Evolutionary conservation across 768 basidiomycete genomes (phyloP).

Genomic region (Psilocybe cyanescens): DNA sequence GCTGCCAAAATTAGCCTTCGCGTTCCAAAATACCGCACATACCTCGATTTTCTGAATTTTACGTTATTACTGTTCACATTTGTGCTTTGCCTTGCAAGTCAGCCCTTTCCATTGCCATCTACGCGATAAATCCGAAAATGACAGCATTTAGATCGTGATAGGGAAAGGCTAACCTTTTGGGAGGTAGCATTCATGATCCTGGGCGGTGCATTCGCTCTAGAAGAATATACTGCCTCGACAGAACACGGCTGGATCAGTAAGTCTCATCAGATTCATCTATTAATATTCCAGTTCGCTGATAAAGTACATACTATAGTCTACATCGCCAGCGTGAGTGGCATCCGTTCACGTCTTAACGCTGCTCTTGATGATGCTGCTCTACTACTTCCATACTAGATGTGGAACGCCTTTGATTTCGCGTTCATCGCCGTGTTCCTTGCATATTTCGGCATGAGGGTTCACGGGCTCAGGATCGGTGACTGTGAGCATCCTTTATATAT

Average conservation of each 20-base stretch:
- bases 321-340: constrained; percentile 70
- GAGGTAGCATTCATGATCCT: constrained; percentile 80
- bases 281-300: background rate
- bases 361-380: no score
- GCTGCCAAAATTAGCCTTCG: constrained; percentile 53
- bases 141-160: constrained; percentile 54
- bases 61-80: constrained; percentile 68
- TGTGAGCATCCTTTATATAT: constrained; percentile 38
- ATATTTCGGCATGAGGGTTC: constrained; percentile 67
- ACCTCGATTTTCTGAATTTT: constrained; percentile 82
- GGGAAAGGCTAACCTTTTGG: constrained; percentile 53
- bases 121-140: constrained; percentile 1
- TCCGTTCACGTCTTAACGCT: no score
- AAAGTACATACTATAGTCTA: constrained; percentile 56
- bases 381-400: constrained; percentile 54
- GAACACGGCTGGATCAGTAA: constrained; percentile 89
- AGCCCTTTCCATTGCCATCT: constrained; percentile 25
- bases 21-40: constrained; percentile 79
- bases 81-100: constrained; percentile 76
- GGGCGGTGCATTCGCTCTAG: constrained; percentile 76
- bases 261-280: constrained; percentile 28
- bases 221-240: constrained; percentile 86
- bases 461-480: constrained; percentile 59
- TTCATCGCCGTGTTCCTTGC: constrained; percentile 72
- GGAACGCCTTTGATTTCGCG: constrained; percentile 87